Percentiles rank a stretch among this genome's conserved stretches.
phyloP scores from a whole-genome alignment of 2,329 filamentous ascomycete genomes.

The Bretziella fagacearum region DNA sequence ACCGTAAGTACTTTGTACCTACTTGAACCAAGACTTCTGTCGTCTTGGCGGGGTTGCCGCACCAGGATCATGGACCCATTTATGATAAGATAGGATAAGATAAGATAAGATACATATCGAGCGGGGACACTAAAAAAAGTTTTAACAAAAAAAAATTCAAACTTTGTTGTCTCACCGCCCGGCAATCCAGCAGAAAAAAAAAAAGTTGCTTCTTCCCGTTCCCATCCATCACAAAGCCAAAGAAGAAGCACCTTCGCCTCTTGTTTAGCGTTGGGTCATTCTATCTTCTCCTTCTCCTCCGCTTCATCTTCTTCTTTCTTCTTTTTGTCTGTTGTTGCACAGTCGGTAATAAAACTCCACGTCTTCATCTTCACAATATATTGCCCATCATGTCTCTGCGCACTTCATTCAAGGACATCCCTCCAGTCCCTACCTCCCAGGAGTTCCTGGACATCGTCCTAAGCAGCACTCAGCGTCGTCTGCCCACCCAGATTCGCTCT shows the following conservation, averaged over 20 bases:
- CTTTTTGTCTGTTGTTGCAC: background rate
- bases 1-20: too few relatives aligned
- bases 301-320: too few relatives aligned
- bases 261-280: too few relatives aligned
- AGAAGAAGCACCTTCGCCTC: conserved; percentile 9
- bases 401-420: conserved; percentile 59
- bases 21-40: too few relatives aligned
- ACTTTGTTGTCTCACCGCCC: conserved; percentile 4
- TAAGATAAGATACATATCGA: too few relatives aligned
- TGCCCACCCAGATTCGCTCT: conserved; percentile 88
- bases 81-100: conserved; percentile 18
- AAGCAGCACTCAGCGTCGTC: conserved; percentile 75
- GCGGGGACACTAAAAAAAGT: conserved; percentile 16
- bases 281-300: background rate
- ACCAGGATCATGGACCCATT: conserved; percentile 3
- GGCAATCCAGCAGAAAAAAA: conserved; percentile 6
- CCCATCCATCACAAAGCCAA: conserved; percentile 6
- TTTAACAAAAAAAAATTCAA: conserved; percentile 11
- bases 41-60: conserved; percentile 3
- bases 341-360: background rate
- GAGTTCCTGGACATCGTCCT: conserved; percentile 97
- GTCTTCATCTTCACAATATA: conserved; percentile 9
- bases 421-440: conserved; percentile 76
- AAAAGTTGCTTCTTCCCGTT: conserved; percentile 7
- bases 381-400: conserved; percentile 14